A percentile compares a stretch with the other conserved stretches of the same genome.
phyloP scores from a whole-genome alignment of 73 alveolate genomes.

The Paramecium primaurelia region DNA sequence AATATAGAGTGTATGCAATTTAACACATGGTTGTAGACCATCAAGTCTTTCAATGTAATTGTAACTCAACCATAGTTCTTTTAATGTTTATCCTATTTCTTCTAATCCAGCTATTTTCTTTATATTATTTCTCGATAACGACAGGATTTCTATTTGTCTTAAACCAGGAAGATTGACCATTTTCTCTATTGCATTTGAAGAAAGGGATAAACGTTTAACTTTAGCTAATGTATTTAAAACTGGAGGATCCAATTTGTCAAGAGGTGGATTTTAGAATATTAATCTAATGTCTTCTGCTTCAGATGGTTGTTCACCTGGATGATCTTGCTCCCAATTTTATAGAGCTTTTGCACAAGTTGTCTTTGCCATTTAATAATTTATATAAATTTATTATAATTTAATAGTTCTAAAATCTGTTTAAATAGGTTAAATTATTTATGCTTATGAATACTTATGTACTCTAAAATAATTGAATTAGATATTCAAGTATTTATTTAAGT shows the following conservation, averaged over 20 bases:
- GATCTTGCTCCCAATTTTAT: slow-evolving; percentile 81
- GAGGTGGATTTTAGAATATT: slow-evolving; percentile 86
- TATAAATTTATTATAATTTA: neutral
- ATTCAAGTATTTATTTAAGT: neutral
- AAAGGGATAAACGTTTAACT: slow-evolving; percentile 84
- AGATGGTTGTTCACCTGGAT: slow-evolving; percentile 76
- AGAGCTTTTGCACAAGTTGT: slow-evolving; percentile 92
- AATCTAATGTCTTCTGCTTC: slow-evolving; percentile 90
- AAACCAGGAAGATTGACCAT: slow-evolving; percentile 91
- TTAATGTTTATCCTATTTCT: slow-evolving; percentile 94
- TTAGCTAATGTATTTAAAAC: slow-evolving; percentile 71
- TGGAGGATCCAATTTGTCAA: slow-evolving; percentile 93
- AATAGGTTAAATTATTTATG: neutral
- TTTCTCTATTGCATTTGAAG: slow-evolving; percentile 91
- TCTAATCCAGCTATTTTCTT: slow-evolving; percentile 97
- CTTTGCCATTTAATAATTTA: slow-evolving; percentile 31
- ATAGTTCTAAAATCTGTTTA: neutral
- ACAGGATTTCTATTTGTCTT: slow-evolving; percentile 86
- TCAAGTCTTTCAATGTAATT: slow-evolving; percentile 95
- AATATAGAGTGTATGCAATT: slow-evolving; percentile 84
- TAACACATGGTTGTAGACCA: slow-evolving; percentile 95
- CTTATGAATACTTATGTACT: neutral
- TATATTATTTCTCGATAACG: slow-evolving; percentile 96
- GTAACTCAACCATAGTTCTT: slow-evolving; percentile 97
- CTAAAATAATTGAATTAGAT: neutral